A percentile compares a stretch with the other conserved stretches of the same genome.
Conservation (phyloP, 371 early-diverging fungal species). For the Parasitella parasitica region DNA sequence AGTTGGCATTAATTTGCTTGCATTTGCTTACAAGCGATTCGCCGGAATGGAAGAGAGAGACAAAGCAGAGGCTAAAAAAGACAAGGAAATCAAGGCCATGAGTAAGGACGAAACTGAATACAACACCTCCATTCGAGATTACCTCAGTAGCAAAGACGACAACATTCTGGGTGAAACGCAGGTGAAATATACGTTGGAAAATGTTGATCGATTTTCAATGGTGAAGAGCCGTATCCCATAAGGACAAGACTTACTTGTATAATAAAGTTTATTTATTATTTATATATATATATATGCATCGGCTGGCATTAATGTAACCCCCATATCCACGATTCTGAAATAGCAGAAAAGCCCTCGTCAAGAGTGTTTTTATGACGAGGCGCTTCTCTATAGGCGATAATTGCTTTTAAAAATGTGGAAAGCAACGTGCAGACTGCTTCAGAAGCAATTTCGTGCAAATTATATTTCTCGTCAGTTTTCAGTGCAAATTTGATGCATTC, state of each 20-base stretch:
- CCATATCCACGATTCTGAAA: not conserved
- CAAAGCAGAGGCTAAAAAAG: constrained; percentile 42
- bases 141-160: constrained; percentile 44
- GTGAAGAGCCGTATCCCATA: constrained; percentile 89
- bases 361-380: constrained; percentile 15
- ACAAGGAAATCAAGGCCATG: constrained; percentile 51
- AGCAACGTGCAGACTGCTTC: constrained; percentile 55
- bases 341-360: not conserved
- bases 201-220: constrained; percentile 87
- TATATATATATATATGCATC: not conserved
- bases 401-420: constrained; percentile 59
- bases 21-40: constrained; percentile 67
- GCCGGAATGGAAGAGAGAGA: constrained; percentile 62
- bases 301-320: not conserved
- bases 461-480: constrained; percentile 59
- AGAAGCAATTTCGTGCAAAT: constrained; percentile 59
- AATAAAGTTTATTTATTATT: not conserved
- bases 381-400: constrained; percentile 63
- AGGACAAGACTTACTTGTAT: not conserved
- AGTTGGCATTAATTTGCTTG: constrained; percentile 72
- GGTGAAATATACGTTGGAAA: constrained; percentile 70
- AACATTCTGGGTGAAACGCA: constrained; percentile 38
- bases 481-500: constrained; percentile 52
- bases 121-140: constrained; percentile 16
- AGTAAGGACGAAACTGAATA: constrained; percentile 58